These are phyloP conservation scores for Pythium rhizo-oryzae DNA, from an alignment of 352 stramenopile genomes.

Conservation along the genomic window DNA sequence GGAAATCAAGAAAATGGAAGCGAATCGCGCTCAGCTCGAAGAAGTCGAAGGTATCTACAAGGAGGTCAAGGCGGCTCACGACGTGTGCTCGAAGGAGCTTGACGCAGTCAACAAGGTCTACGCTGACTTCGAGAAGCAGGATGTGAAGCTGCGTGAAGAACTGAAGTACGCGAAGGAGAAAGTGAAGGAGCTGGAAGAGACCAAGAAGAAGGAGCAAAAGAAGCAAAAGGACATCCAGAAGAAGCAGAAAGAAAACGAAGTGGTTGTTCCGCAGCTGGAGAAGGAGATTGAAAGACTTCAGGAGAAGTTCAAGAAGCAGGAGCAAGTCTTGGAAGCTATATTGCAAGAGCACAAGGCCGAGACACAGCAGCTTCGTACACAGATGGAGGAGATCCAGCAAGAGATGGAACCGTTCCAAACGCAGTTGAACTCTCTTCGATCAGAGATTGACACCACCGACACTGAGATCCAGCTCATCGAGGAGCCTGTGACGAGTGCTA, in stretches of 20 bases:
- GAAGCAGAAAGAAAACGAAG: conserved; percentile 88
- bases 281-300: conserved; percentile 74
- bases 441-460: conserved; percentile 78
- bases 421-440: conserved; percentile 70
- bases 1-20: conserved; percentile 73
- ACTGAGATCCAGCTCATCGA: conserved; percentile 83
- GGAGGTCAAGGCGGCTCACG: conserved; percentile 81
- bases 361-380: conserved; percentile 65
- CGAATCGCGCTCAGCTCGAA: conserved; percentile 79
- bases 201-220: conserved; percentile 91
- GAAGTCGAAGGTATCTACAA: conserved; percentile 85
- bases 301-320: conserved; percentile 76
- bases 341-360: conserved; percentile 79
- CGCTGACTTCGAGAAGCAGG: conserved; percentile 95
- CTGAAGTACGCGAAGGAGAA: conserved; percentile 96
- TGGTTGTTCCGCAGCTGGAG: conserved; percentile 90
- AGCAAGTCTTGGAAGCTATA: conserved; percentile 89
- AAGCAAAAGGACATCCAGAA: conserved; percentile 86
- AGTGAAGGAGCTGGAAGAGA: conserved; percentile 91
- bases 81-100: conserved; percentile 85
- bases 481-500: conserved; percentile 68
- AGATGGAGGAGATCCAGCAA: conserved; percentile 77
- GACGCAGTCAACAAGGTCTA: conserved; percentile 93
- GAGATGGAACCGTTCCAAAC: conserved; percentile 80
- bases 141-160: conserved; percentile 98